Percentiles rank a stretch among this genome's conserved stretches.
These are phyloP conservation scores for Platismatia glauca DNA, from an alignment of 495 filamentous ascomycete genomes.

Conservation along the genomic window DNA sequence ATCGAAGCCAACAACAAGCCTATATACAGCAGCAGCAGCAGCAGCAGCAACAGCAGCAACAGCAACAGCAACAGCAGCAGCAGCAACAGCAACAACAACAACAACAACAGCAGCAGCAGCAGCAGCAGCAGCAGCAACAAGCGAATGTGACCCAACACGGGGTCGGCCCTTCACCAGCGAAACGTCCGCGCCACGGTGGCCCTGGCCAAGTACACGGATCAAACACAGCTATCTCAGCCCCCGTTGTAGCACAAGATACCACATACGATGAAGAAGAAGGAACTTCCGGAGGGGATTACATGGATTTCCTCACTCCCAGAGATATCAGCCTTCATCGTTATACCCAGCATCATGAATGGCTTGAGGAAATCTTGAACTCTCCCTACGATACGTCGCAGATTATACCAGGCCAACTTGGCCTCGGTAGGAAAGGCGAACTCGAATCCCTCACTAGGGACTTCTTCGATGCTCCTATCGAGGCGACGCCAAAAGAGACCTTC, in stretches of 20 bases:
- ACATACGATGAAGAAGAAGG: constrained; percentile 78
- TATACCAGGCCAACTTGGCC: constrained; percentile 73
- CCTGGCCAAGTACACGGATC: constrained; percentile 16
- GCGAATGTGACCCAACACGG: constrained; percentile 14
- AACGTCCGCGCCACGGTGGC: constrained; percentile 19
- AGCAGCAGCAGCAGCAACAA: constrained; percentile 21
- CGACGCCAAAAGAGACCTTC: constrained; percentile 21
- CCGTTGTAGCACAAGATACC: constrained; percentile 8
- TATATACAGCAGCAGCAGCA: constrained; percentile 23
- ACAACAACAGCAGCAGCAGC: constrained; percentile 22
- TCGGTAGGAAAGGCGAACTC: constrained; percentile 81
- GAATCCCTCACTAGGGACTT: constrained; percentile 73
- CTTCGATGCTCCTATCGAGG: constrained; percentile 49
- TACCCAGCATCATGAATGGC: constrained; percentile 95
- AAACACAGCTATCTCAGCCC: constrained; percentile 15
- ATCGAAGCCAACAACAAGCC: constrained; percentile 23
- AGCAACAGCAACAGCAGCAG: constrained; percentile 24
- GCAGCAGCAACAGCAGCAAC: constrained; percentile 16
- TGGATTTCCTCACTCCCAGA: constrained; percentile 78
- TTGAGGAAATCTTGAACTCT: constrained; percentile 92
- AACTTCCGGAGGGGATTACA: constrained; percentile 69
- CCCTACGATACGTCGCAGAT: constrained; percentile 77
- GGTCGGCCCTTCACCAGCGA: constrained; percentile 21
- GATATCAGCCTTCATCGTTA: constrained; percentile 81
- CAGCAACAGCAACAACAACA: constrained; percentile 21